Evolutionary conservation across 2,329 filamentous ascomycete genomes (phyloP), one percentile per base, ranked within the genome.

Genomic region (Aspergillus sp.): DNA sequence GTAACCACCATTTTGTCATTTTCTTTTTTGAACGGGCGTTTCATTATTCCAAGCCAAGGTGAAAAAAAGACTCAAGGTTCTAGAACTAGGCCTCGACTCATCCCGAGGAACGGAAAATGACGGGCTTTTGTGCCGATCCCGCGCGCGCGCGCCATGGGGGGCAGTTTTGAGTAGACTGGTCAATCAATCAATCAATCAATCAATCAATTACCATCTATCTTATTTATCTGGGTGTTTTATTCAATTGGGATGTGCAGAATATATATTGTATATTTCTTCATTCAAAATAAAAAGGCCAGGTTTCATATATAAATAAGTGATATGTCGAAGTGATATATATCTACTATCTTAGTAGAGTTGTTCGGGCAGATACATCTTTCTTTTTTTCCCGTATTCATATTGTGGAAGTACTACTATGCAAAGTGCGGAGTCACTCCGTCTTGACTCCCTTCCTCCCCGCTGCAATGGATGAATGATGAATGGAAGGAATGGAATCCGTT

Each of bases 91-190:
- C 27, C 25, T 44, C 39, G 53, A 44, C 27, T 27, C 39, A 23
- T 17, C 21, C 32, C 41, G 21, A 47, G 19, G 19, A 39, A 39
- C 19, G 15, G 27, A 36, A 53, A 53, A 23, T 42, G 39, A 47
- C 53, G 53, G 53, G 53, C 44, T 32, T 55, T 8, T 27, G 23
- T 55, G 41, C 53, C 53, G 39, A 44, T 55, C 53, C 38, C 53
- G 39, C 13, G 39, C 13, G 39, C 13, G 25, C 32, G 15, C 25
- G 25, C 30, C 50, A 55, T 44, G 39, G 30, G 6, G 6, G 2
- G 25, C 11, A 47, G 41, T 55, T 36, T 55, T 30, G 41, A 55
- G 41, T 30, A 55, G 53, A 47, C 53, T 47, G 53, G 39, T 52
- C 49, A 23, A 51, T 30, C 13, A 23, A 23, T 23, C 21, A 3